Base-by-base conservation (phyloP, 768 basidiomycete genomes). In the Boletus edulis region DNA sequence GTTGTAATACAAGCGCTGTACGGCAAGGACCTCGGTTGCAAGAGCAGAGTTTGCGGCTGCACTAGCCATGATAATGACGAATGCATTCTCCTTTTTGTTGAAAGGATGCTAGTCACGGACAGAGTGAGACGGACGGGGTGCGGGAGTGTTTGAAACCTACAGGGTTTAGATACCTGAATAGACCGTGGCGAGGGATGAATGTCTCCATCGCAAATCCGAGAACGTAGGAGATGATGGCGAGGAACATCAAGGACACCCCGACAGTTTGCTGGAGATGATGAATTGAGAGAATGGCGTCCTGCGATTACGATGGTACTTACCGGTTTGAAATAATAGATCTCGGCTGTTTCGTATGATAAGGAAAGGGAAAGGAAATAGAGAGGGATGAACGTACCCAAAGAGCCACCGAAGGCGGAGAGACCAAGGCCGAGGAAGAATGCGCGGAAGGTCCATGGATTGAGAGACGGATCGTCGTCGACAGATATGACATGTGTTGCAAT, bases 281-380 rank as follows among this genome's bases (percentile, higher is more conserved):
- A 49, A 14, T 40, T 59, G 14, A 56, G 41, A 49, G 39, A 49
- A 38, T 13, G 3, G 17, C 43, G 18, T 52, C 3, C 18, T 27
- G 15, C 22, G 13, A 20, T 11, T 5, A 35, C 22, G 44, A 35
- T 22, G 13, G 14, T 22, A 3, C 51, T 54, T 60, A 79, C 81
- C 5, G 81, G 81, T 66, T 83, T 83, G 67, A 82, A 83, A 62
- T 83, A 83, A 63, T 82, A 83, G 20, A 83, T 83, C 60, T 83
- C 76, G 32, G 81, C 81, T 81, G 46, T 27, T 38, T 9, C 27
- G 20, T 18, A 38, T 57, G 5, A 51, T 58, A 43, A 47, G 2
- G 0, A 22, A 22, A 54, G 42, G 17, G 54, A 24, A 20, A 12
- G 13, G 24, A 18, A 42, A n/a, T 42, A 17, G 5, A 5, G 4